Evolutionary conservation across 2,329 filamentous ascomycete species (phyloP).

Genomic region (Dothideomycetes sp.): DNA sequence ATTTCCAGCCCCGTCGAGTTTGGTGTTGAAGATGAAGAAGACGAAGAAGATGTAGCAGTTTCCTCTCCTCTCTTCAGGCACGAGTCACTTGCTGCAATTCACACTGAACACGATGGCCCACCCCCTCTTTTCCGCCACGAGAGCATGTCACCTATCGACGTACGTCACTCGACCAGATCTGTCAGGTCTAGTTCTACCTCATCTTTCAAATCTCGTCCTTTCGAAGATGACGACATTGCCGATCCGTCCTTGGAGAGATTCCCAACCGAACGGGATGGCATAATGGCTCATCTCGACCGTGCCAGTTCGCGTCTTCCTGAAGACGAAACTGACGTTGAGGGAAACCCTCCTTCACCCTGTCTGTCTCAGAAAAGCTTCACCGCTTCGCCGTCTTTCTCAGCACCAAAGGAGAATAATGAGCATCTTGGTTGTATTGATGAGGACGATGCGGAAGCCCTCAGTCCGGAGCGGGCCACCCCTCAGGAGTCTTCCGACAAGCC

Average conservation of each 20-base stretch:
- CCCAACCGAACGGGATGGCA: constrained; percentile 22
- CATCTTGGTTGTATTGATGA: constrained; percentile 8
- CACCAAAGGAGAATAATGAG: constrained; percentile 1
- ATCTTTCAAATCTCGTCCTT: constrained; percentile 1
- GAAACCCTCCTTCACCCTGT: constrained; percentile 10
- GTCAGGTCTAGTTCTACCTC: not conserved
- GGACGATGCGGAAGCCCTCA: constrained; percentile 5
- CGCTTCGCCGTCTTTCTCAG: not conserved
- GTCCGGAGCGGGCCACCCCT: not conserved
- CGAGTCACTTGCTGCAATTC: constrained; percentile 18
- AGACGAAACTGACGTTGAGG: constrained; percentile 12
- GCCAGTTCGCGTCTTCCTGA: constrained; percentile 13
- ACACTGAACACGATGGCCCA: constrained; percentile 7
- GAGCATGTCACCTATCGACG: constrained; percentile 9
- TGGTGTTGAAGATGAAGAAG: not conserved
- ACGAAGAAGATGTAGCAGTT: constrained; percentile 5
- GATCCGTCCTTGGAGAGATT: constrained; percentile 22
- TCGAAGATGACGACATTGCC: constrained; percentile 16
- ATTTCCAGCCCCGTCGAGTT: not conserved
- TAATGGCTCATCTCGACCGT: constrained; percentile 21
- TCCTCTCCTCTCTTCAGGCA: constrained; percentile 24
- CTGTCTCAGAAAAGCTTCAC: constrained; percentile 3
- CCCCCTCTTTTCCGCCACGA: constrained; percentile 23
- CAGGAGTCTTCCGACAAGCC: not conserved
- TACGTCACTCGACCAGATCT: not conserved